Conservation (phyloP, 805 yeast genomes). For the Candida schatavii region DNA sequence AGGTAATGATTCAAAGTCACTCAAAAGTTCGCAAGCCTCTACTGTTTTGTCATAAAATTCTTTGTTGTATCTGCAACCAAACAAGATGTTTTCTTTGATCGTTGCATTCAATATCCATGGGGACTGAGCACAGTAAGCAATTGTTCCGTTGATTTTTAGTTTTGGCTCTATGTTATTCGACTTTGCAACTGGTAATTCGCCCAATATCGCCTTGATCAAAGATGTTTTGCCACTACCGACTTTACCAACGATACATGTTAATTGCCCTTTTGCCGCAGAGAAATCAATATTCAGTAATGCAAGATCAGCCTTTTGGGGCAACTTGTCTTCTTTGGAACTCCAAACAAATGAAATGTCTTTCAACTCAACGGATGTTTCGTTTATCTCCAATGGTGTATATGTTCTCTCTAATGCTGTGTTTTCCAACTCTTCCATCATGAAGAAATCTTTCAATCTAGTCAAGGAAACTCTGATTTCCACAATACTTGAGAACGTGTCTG, state of each 20-base stretch:
- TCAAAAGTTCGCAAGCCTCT: constrained; percentile 33
- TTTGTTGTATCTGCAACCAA: constrained; percentile 32
- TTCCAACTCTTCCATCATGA: constrained; percentile 33
- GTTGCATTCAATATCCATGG: constrained; percentile 43
- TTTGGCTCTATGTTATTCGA: constrained; percentile 13
- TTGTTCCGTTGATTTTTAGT: constrained; percentile 25
- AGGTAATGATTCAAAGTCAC: constrained; percentile 34
- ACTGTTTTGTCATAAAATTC: constrained; percentile 31
- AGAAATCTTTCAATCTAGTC: constrained; percentile 30
- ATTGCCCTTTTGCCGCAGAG: constrained; percentile 29
- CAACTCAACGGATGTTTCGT: constrained; percentile 24
- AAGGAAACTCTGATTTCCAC: constrained; percentile 32
- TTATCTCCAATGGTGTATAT: constrained; percentile 13
- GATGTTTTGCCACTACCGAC: constrained; percentile 43
- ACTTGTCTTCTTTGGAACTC: constrained; percentile 11
- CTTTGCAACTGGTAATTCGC: constrained; percentile 21
- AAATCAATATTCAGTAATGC: constrained; percentile 33
- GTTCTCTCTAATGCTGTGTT: constrained; percentile 20
- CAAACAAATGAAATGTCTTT: constrained; percentile 35
- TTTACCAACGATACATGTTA: constrained; percentile 39
- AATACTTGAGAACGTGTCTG: constrained; percentile 24
- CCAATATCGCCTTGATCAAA: constrained; percentile 31
- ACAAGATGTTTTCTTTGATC: constrained; percentile 36
- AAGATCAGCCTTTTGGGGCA: constrained; percentile 6
- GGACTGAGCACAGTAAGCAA: constrained; percentile 39